Conservation (phyloP, 352 stramenopile genomes). For the Phytophthora crassamura region DNA sequence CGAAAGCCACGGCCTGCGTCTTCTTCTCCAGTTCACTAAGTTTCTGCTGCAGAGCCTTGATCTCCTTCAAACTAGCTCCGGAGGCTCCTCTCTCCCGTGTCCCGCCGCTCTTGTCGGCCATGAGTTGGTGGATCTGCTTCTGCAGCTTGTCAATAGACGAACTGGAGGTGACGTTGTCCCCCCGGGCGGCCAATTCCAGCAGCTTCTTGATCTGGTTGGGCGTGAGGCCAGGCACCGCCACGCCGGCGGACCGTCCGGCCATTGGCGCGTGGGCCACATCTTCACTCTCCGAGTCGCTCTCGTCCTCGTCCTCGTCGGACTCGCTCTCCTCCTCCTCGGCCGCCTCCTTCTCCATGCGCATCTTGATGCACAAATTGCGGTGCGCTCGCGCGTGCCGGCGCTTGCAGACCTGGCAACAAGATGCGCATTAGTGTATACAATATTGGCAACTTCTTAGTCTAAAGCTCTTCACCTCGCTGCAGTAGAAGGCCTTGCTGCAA, state of each 20-base stretch:
- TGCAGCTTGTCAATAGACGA: slow-evolving; percentile 71
- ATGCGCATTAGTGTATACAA: slow-evolving; percentile 4
- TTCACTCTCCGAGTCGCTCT: slow-evolving; percentile 80
- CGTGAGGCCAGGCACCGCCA: slow-evolving; percentile 65
- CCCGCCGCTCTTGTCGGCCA: slow-evolving; percentile 42
- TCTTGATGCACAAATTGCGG: slow-evolving; percentile 75
- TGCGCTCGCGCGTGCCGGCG: slow-evolving; percentile 74
- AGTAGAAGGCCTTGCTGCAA: slow-evolving; percentile 74
- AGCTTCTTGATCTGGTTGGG: slow-evolving; percentile 72
- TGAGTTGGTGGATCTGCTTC: slow-evolving; percentile 79
- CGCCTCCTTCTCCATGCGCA: slow-evolving; percentile 67
- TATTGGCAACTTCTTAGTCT: neutral
- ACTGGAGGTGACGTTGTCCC: slow-evolving; percentile 53
- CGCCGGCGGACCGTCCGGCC: slow-evolving; percentile 23
- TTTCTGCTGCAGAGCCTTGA: slow-evolving; percentile 80
- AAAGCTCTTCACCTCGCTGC: slow-evolving; percentile 57
- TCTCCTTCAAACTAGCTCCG: slow-evolving; percentile 70
- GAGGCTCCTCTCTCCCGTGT: slow-evolving; percentile 43
- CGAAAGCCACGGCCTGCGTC: slow-evolving; percentile 61
- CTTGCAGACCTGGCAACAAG: slow-evolving; percentile 59
- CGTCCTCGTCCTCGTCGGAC: slow-evolving; percentile 52
- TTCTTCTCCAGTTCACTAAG: slow-evolving; percentile 78
- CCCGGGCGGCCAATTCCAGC: slow-evolving; percentile 66
- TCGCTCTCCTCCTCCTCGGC: slow-evolving; percentile 59
- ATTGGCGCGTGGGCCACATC: slow-evolving; percentile 39